Evolutionary conservation across 345 rosid species (phyloP).

Genomic region (Salix udensis): DNA sequence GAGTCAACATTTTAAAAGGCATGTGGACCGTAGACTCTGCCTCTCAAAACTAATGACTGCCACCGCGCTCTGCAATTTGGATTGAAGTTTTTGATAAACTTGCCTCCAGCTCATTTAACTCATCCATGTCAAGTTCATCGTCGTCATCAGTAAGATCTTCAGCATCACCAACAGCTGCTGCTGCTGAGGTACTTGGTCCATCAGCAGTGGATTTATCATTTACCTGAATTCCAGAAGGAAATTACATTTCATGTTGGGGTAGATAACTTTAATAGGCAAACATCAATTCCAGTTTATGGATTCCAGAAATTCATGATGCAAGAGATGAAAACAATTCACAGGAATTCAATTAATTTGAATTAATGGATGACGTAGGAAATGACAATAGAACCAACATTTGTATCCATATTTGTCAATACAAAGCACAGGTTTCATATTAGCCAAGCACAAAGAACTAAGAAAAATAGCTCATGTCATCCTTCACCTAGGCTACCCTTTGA

Average conservation of each 20-base stretch:
- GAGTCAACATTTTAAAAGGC: constrained; percentile 25
- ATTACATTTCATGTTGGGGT: not conserved
- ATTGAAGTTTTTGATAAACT: constrained; percentile 33
- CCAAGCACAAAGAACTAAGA: not conserved
- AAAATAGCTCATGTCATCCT: not conserved
- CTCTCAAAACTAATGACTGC: constrained; percentile 1
- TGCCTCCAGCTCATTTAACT: constrained; percentile 31
- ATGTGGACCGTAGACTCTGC: constrained; percentile 22
- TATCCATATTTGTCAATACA: not conserved
- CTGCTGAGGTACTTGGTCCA: constrained; percentile 29
- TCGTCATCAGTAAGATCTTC: constrained; percentile 25
- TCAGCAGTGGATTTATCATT: constrained; percentile 26
- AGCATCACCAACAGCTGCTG: constrained; percentile 17
- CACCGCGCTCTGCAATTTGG: constrained; percentile 21
- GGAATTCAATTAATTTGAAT: not conserved
- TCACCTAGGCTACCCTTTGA: not conserved
- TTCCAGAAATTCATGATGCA: not conserved
- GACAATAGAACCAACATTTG: not conserved
- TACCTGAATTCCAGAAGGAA: constrained; percentile 20
- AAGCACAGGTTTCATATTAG: not conserved
- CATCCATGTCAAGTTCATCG: constrained; percentile 34
- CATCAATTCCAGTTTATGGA: not conserved
- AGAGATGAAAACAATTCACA: not conserved
- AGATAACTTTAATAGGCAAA: not conserved
- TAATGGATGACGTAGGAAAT: not conserved